phyloP scores from a whole-genome alignment of 257 asterid species.

The Nicotiana benthamiana region DNA sequence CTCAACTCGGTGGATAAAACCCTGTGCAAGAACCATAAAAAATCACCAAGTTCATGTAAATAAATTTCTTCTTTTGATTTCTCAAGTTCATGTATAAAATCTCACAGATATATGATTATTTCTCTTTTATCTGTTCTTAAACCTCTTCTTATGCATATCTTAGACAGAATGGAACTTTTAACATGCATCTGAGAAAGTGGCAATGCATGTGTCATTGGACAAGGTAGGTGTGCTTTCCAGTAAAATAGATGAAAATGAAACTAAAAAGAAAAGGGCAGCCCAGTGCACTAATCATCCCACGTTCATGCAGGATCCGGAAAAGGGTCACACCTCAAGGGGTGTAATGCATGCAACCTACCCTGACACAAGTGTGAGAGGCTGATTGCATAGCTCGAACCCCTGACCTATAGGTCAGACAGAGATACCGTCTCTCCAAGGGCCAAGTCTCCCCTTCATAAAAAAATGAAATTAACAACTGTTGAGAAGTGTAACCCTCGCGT shows the following conservation, averaged over 20 bases:
- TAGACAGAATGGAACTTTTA: neutral
- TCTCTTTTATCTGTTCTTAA: neutral
- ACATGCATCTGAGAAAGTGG: neutral
- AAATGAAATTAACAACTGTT: no score
- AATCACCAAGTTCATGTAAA: neutral
- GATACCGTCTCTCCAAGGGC: no score
- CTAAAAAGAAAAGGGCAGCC: neutral
- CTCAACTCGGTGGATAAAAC: conserved; percentile 69
- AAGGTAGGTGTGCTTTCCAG: neutral
- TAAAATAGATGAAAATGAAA: neutral
- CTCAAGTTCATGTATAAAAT: neutral
- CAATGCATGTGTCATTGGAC: neutral
- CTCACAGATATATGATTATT: neutral
- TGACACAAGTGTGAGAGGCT: no score
- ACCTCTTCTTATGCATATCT: neutral
- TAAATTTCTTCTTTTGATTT: neutral
- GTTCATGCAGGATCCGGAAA: no score
- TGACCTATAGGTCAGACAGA: no score
- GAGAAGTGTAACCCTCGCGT: no score
- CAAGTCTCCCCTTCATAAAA: no score
- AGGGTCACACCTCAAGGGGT: no score
- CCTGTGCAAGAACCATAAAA: conserved; percentile 37
- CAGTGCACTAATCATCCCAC: no score
- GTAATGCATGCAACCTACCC: no score
- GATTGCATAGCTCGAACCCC: no score